Conservation (phyloP, 164 flowering plant genomes). For the Annona cherimola region DNA sequence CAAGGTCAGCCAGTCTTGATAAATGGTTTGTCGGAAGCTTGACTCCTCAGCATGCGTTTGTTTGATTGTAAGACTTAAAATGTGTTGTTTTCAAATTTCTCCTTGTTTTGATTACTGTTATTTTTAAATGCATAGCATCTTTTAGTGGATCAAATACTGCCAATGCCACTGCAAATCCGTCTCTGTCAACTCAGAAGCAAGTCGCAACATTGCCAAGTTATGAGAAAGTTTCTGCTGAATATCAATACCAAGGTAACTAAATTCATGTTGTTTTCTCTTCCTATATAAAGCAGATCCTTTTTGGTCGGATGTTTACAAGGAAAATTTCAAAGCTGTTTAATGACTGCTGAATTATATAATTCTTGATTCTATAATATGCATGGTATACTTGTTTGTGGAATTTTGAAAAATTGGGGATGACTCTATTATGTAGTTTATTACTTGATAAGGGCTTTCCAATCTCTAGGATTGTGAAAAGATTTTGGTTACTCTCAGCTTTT, state of each 20-base stretch:
- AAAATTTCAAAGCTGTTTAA: no score
- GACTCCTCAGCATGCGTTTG: not conserved
- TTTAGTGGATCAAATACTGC: conserved; percentile 4
- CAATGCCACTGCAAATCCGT: conserved; percentile 24
- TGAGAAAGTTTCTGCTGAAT: conserved; percentile 20
- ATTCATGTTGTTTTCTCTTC: not conserved
- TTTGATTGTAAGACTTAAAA: not conserved
- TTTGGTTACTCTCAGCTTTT: no score
- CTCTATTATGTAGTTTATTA: not conserved
- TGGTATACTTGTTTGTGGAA: not conserved
- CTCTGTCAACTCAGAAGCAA: no score
- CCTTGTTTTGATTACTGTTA: not conserved
- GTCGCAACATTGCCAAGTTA: conserved; percentile 4
- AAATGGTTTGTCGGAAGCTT: conserved; percentile 27
- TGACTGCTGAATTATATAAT: not conserved
- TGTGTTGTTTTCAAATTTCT: not conserved
- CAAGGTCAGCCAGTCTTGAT: conserved; percentile 25
- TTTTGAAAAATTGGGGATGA: not conserved
- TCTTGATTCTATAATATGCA: not conserved
- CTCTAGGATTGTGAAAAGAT: no score
- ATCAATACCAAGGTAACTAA: conserved; percentile 24
- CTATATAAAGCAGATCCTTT: not conserved
- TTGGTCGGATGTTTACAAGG: not conserved
- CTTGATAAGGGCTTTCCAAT: no score
- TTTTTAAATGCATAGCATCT: conserved; percentile 12